Conservation (phyloP, 1,284 basidiomycete species). For the Ustilago nuda region DNA sequence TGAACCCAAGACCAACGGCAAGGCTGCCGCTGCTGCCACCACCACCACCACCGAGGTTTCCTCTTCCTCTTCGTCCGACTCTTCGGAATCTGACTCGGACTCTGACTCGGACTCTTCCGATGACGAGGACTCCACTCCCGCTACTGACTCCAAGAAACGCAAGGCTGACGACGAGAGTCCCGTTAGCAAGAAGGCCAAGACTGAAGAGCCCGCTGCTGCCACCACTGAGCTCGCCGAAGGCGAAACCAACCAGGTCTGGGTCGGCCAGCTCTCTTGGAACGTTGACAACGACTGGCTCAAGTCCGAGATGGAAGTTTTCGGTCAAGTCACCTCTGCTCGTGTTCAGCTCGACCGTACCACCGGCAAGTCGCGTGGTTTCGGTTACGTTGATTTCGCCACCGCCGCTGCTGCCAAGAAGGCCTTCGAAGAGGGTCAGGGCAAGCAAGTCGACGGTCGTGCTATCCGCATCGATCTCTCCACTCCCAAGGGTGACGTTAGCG, state of each 20-base stretch:
- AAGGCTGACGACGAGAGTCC: slow-evolving; percentile 80
- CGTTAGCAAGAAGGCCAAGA: slow-evolving; percentile 85
- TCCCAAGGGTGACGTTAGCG: slow-evolving; percentile 74
- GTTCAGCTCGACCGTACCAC: slow-evolving; percentile 92
- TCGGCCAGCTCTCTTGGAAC: slow-evolving; percentile 95
- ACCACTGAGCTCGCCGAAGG: slow-evolving; percentile 70
- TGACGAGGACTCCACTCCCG: slow-evolving; percentile 65
- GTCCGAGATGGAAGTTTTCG: slow-evolving; percentile 88
- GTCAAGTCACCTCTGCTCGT: slow-evolving; percentile 85
- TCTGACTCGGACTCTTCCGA: slow-evolving; percentile 44
- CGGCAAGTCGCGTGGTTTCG: slow-evolving; percentile 75
- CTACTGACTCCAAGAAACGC: slow-evolving; percentile 75
- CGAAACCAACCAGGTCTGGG: slow-evolving; percentile 83
- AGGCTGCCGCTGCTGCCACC: slow-evolving; percentile 35
- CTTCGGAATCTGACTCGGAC: slow-evolving; percentile 34
- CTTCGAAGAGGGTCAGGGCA: slow-evolving; percentile 78
- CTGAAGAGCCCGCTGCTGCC: slow-evolving; percentile 67
- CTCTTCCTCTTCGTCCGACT: slow-evolving; percentile 25
- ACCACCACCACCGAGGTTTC: slow-evolving; percentile 23
- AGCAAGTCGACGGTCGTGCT: slow-evolving; percentile 89
- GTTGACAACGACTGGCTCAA: slow-evolving; percentile 96
- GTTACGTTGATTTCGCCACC: slow-evolving; percentile 86
- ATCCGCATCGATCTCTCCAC: slow-evolving; percentile 87
- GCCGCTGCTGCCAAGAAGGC: slow-evolving; percentile 74
- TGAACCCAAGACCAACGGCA: slow-evolving; percentile 50